Evolutionary conservation across 768 basidiomycete species (phyloP), one percentile per base, ranked within the genome.

Genomic region (Rhodotorula toruloides): DNA sequence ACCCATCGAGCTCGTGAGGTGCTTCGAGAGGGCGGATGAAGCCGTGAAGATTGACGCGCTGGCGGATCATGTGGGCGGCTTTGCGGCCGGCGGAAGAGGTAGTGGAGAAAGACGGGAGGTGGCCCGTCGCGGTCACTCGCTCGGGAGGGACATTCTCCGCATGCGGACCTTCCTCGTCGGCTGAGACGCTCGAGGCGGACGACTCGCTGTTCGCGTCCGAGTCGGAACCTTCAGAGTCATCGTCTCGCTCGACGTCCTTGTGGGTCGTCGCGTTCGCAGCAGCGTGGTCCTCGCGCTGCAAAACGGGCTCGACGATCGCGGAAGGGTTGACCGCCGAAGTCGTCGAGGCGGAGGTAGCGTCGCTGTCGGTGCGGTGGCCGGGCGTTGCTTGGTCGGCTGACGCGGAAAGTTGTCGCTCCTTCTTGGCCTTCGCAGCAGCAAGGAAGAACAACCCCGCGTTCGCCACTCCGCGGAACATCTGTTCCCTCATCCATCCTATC

Each of bases 31-130:
- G 81, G 25, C 92, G 85, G 31, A 90, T 79, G n/a, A 85, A 76
- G 14, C 96, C 96, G 19, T 82, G 81, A 1, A 85, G 88, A 1
- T 87, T 86, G 32, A 98, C 86, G 29, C 96, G 83, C 77, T 98
- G 93, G 42, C 94, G 85, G 61, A 98, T 89, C 86, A 98, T 96
- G 36, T 81, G 79, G 47, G 50, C 29, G 40, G 82, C 82, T 8
- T 44, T 69, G 13, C 17, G 29, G 22, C 14, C 22, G 3, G 1
- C 11, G 17, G 7, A 6, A 8, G 42, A 7, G 27, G 29, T 7
- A 11, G 44, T 46, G 25, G 59, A 42, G 54, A 71, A 71, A 7
- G 47, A 39, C 4, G 70, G 70, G 1, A 66, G 57, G 29, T 58
- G 61, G 1, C 70, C 70, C 10, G 65, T 67, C 16, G 72, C 62